These are phyloP conservation scores for Leersia perrieri DNA, from an alignment of 176 grass and related monocot species.

Conservation along the genomic window DNA sequence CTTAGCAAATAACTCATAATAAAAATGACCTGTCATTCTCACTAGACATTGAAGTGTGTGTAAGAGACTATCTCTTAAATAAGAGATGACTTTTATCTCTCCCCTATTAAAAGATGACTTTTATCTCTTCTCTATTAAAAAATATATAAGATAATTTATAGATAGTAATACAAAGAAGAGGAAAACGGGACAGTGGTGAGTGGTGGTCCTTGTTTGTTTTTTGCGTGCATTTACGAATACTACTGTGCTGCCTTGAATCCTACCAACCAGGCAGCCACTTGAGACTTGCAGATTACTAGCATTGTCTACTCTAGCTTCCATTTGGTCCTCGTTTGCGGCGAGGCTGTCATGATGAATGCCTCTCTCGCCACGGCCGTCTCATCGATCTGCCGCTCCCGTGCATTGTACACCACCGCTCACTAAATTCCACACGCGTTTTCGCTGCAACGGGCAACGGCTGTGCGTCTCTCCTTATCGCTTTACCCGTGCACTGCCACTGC, in stretches of 20 bases:
- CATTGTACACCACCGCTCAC: background rate
- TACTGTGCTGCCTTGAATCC: background rate
- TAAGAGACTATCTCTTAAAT: no score
- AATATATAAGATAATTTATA: no score
- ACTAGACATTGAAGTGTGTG: no score
- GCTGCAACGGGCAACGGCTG: background rate
- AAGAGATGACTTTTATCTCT: no score
- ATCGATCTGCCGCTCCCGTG: background rate
- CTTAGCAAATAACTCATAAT: no score
- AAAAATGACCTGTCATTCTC: no score
- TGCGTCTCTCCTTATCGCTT: background rate
- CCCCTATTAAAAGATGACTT: no score
- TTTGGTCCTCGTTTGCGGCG: background rate
- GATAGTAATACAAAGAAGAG: no score
- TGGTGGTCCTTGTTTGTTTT: background rate
- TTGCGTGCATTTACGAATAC: background rate
- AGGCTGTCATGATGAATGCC: slow-evolving; percentile 2
- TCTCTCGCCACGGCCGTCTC: background rate
- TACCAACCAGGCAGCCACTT: background rate
- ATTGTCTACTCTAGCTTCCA: no score
- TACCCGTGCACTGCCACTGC: background rate
- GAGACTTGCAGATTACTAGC: background rate
- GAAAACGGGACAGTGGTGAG: no score
- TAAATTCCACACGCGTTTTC: background rate
- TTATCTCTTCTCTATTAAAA: no score